Evolutionary conservation across 2,329 filamentous ascomycete species (phyloP).

Genomic region (Colletotrichum noveboracense): DNA sequence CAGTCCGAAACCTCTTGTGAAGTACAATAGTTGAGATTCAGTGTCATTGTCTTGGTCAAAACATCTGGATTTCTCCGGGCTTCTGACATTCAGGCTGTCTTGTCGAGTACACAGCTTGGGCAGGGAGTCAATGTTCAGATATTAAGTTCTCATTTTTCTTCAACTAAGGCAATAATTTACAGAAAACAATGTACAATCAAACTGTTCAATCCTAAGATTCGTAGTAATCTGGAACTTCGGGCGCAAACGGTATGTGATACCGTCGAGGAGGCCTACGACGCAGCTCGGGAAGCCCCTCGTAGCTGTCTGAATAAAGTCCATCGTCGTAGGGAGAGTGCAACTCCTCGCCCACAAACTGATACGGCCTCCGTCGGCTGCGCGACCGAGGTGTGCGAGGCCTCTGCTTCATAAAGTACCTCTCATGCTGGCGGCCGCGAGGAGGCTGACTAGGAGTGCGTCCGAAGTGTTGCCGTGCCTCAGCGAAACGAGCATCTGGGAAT

Average conservation of each 20-base stretch:
- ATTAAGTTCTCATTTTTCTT: too few species aligned
- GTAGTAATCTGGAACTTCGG: neutral
- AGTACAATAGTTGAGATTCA: too few species aligned
- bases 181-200: neutral
- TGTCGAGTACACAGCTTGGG: neutral
- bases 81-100: neutral
- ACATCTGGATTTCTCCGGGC: too few species aligned
- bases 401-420: neutral
- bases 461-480: neutral
- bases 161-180: too few species aligned
- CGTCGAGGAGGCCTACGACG: fast-evolving
- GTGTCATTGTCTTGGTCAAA: fast-evolving
- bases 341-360: neutral
- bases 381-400: neutral
- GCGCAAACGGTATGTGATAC: fast-evolving
- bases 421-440: neutral
- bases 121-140: too few species aligned
- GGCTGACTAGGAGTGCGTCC: neutral
- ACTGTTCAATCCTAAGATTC: fast-evolving
- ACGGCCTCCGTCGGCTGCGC: neutral
- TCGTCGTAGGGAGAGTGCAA: neutral
- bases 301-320: neutral
- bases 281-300: neutral
- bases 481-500: neutral
- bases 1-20: too few species aligned